Evolutionary conservation across 1,284 basidiomycete species (phyloP).

Genomic region (Phlebopus sp.): DNA sequence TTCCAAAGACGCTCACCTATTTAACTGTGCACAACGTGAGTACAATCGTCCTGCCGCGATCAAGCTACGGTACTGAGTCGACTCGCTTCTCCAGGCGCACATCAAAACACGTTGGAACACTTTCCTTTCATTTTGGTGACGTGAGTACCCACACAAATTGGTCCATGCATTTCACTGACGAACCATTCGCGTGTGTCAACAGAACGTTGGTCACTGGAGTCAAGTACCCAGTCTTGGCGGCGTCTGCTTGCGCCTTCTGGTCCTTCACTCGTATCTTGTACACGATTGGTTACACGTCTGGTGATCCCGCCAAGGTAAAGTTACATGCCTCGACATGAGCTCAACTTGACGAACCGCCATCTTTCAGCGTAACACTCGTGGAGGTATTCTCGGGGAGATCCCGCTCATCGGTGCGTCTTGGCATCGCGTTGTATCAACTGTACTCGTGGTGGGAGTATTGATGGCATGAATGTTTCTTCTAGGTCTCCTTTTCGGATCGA

Average conservation of each 20-base stretch:
- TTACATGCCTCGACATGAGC: slow-evolving; percentile 2
- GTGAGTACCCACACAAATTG: slow-evolving; percentile 1
- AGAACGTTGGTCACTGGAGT: slow-evolving; percentile 34
- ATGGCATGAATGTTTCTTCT: not conserved
- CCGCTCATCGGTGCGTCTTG: slow-evolving; percentile 14
- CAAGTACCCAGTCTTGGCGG: slow-evolving; percentile 31
- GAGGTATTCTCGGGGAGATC: slow-evolving; percentile 16
- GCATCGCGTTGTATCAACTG: not conserved
- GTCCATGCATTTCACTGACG: not conserved
- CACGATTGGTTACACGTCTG: slow-evolving; percentile 29
- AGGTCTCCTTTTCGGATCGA: too few species aligned
- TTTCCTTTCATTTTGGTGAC: slow-evolving; percentile 23
- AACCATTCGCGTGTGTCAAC: not conserved
- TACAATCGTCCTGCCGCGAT: too few species aligned
- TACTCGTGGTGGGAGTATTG: not conserved
- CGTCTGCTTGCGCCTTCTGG: slow-evolving; percentile 31
- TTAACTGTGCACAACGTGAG: slow-evolving; percentile 38
- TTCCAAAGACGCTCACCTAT: slow-evolving; percentile 28
- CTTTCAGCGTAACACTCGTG: slow-evolving; percentile 16
- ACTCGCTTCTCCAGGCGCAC: slow-evolving; percentile 26
- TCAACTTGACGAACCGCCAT: not conserved
- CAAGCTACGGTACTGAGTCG: slow-evolving; percentile 14
- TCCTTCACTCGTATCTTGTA: slow-evolving; percentile 35
- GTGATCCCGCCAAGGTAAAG: slow-evolving; percentile 30
- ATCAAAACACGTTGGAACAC: slow-evolving; percentile 41